Evolutionary conservation across 2,329 filamentous ascomycete genomes (phyloP), one percentile per base, ranked within the genome.

Genomic region (Proliferodiscus dingleyae): DNA sequence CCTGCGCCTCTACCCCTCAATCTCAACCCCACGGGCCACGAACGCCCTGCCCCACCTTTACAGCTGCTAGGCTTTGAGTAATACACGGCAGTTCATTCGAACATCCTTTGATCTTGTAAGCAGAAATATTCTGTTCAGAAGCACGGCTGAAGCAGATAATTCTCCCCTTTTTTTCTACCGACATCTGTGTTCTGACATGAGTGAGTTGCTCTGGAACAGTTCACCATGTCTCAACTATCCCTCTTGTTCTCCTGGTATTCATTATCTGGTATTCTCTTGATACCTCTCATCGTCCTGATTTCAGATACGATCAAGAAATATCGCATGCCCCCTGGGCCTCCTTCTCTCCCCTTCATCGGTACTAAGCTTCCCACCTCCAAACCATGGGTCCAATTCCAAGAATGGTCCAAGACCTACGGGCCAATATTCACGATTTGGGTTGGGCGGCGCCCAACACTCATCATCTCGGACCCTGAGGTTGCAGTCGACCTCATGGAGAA

Each of bases 371-470:
- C 54, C 24, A 54, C 48, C 11, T 49, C 47, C 9, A 57, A 62
- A 45, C 64, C 64, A 16, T 70, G 66, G 66, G 46, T 69, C 8
- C 60, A 66, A 42, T 68, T 73, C 57, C 59, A 71, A 50, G 55
- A 67, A 44, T 72, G 69, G 70, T 67, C 67, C 8, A 62, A 66
- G 37, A 55, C 33, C 19, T 73, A 73, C 49, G 71, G 71, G 0
- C 68, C 69, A 3, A 71, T 73, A 39, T 72, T 69, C 56, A 73
- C 71, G 2, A 64, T 73, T 48, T 72, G 70, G 70, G 67, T 72
- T 21, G 70, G 70, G 0, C 61, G 69, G n/a, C 65, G 62, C 9
- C 69, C 70, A 2, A 71, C 69, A 0, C 48, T 74, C 4, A 61
- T 73, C 41, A 61, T 73, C 40, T 71, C 66, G 0, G 70, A 73